Evolutionary conservation across 2,329 filamentous ascomycete species (phyloP).

Genomic region (Colletotrichum nymphaeae): DNA sequence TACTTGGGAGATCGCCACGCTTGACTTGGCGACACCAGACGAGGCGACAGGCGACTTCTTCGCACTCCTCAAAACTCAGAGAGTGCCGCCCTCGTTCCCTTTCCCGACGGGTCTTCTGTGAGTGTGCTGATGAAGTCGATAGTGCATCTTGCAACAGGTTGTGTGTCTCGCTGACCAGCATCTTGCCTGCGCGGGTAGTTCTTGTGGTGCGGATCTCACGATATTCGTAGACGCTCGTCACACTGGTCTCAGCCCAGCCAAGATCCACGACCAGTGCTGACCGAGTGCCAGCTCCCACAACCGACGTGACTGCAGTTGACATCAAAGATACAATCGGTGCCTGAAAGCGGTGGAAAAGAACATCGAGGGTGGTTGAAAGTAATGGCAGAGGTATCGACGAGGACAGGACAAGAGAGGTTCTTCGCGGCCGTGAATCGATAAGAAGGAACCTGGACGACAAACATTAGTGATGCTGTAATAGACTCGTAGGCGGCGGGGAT

Average conservation of each 20-base stretch:
- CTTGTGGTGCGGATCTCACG: constrained; percentile 79
- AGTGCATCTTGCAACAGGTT: constrained; percentile 66
- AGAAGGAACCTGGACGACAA: constrained; percentile 64
- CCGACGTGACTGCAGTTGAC: constrained; percentile 78
- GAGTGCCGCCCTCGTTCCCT: constrained; percentile 45
- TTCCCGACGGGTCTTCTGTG: constrained; percentile 4
- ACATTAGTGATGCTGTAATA: constrained; percentile 26
- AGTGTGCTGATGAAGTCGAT: background rate
- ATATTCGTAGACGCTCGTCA: constrained; percentile 91
- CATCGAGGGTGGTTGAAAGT: constrained; percentile 79
- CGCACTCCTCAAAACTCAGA: constrained; percentile 81
- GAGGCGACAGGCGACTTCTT: constrained; percentile 80
- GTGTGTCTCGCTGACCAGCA: constrained; percentile 77
- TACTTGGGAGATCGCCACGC: background rate
- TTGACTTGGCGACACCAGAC: constrained; percentile 74
- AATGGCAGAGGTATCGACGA: constrained; percentile 82
- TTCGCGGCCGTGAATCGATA: constrained; percentile 80
- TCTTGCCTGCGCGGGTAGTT: constrained; percentile 79
- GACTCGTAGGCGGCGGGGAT: constrained; percentile 40
- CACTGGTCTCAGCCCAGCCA: constrained; percentile 90
- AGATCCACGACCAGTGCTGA: constrained; percentile 90
- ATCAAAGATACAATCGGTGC: constrained; percentile 84
- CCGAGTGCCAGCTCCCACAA: constrained; percentile 83
- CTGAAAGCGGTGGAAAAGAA: constrained; percentile 84
- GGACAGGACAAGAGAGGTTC: constrained; percentile 80